These are phyloP conservation scores for Calocybe cyanea DNA, from an alignment of 768 basidiomycete genomes.

Conservation along the genomic window DNA sequence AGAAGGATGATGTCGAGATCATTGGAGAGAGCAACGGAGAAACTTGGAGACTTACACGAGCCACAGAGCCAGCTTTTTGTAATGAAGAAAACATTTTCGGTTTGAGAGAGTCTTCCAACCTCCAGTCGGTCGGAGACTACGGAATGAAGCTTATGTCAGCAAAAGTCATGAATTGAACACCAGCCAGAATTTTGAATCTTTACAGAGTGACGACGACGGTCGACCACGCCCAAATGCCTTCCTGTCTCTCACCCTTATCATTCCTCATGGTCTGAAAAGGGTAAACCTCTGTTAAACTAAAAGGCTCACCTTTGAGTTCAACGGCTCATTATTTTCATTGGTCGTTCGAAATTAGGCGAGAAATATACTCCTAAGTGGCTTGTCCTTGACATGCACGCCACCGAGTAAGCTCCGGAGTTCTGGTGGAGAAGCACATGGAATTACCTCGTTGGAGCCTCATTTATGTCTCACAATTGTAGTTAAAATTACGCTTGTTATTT, in stretches of 20 bases:
- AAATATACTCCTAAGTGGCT: conserved; percentile 46
- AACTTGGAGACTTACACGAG: conserved; percentile 47
- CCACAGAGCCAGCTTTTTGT: conserved; percentile 59
- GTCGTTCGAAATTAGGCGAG: conserved; percentile 79
- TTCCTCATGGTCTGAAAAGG: conserved; percentile 30
- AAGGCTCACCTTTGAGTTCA: conserved; percentile 81
- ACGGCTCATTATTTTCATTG: conserved; percentile 45
- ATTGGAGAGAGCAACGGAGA: not conserved
- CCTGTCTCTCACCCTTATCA: conserved; percentile 71
- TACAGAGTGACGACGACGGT: conserved; percentile 83
- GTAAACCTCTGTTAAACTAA: conserved; percentile 62
- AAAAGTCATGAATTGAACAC: conserved; percentile 11
- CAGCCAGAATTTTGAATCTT: conserved; percentile 13
- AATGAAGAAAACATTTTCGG: conserved; percentile 62
- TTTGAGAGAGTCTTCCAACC: conserved; percentile 16
- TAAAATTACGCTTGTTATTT: conserved; percentile 2
- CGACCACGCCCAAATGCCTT: conserved; percentile 35
- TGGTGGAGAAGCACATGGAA: not conserved
- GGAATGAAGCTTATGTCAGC: conserved; percentile 44
- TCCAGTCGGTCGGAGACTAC: conserved; percentile 18
- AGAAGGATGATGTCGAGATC: conserved; percentile 13
- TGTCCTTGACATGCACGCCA: conserved; percentile 2
- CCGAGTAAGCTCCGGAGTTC: conserved; percentile 6
- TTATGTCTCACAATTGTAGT: conserved; percentile 8
- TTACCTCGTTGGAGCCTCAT: conserved; percentile 11